Evolutionary conservation across 352 stramenopile species (phyloP).

Genomic region (Pythium vanterpoolii): DNA sequence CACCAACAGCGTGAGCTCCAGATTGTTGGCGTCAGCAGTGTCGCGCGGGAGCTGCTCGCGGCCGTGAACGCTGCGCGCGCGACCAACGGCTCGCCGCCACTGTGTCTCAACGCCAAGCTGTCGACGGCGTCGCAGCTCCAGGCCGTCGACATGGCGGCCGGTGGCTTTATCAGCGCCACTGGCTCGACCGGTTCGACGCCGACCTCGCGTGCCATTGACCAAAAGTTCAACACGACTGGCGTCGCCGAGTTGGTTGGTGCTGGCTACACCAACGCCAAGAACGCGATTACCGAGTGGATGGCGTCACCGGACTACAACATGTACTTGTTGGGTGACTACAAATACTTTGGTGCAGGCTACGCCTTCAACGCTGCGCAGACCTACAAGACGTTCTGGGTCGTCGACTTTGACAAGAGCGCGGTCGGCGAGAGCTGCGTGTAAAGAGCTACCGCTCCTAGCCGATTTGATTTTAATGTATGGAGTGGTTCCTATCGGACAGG

Average conservation of each 20-base stretch:
- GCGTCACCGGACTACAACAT: conserved; percentile 7
- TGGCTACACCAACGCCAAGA: conserved; percentile 19
- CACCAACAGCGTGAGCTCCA: conserved; percentile 4
- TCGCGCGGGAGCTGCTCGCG: conserved; percentile 14
- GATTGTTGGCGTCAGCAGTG: neutral
- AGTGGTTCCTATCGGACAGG: no score
- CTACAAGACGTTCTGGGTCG: neutral
- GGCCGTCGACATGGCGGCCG: conserved; percentile 23
- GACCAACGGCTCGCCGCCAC: conserved; percentile 1
- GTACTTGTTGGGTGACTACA: conserved; percentile 29
- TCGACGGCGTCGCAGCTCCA: conserved; percentile 24
- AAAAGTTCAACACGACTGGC: conserved; percentile 32
- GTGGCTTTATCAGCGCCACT: conserved; percentile 19
- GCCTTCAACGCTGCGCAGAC: neutral
- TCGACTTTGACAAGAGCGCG: neutral
- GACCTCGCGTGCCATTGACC: conserved; percentile 21
- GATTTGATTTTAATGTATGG: no score
- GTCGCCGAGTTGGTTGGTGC: conserved; percentile 30
- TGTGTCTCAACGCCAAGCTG: conserved; percentile 28
- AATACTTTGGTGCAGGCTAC: conserved; percentile 25
- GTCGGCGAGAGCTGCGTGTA: neutral
- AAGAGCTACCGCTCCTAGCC: no score
- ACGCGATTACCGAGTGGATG: conserved; percentile 30
- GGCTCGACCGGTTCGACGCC: conserved; percentile 18
- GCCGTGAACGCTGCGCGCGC: conserved; percentile 13